Percentiles rank a stretch among this genome's conserved stretches.
Conservation (phyloP, 331 rosid species). For the Pyracantha coccinea region DNA sequence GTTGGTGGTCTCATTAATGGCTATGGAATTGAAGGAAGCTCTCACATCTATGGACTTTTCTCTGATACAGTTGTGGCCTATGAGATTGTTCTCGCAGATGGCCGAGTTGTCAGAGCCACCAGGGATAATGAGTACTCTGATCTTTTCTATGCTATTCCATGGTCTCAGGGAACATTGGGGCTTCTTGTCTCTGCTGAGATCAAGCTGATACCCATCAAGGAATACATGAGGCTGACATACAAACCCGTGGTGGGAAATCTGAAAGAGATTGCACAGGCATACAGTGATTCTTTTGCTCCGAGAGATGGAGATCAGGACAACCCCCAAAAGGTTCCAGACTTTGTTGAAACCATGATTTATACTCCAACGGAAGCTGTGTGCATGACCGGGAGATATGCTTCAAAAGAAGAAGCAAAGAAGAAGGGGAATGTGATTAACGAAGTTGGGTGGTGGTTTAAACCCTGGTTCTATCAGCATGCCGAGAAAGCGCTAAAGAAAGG, state of each 20-base stretch:
- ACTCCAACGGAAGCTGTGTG: slow-evolving; percentile 62
- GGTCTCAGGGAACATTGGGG: slow-evolving; percentile 99
- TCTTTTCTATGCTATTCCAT: slow-evolving; percentile 82
- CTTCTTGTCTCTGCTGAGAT: slow-evolving; percentile 94
- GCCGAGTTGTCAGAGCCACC: slow-evolving; percentile 84
- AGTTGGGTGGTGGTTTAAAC: slow-evolving; percentile 94
- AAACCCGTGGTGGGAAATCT: slow-evolving; percentile 69
- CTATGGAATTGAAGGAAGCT: slow-evolving; percentile 98
- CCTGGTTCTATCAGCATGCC: slow-evolving; percentile 96
- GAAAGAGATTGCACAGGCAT: slow-evolving; percentile 73
- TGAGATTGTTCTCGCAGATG: slow-evolving; percentile 83
- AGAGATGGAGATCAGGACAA: slow-evolving; percentile 88
- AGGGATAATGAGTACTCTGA: slow-evolving; percentile 83
- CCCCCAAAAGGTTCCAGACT: slow-evolving; percentile 82
- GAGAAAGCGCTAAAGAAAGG: slow-evolving; percentile 84
- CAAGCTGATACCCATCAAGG: slow-evolving; percentile 73
- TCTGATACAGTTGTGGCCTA: slow-evolving; percentile 91
- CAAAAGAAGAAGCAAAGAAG: slow-evolving; percentile 84
- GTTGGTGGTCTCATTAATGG: slow-evolving; percentile 99
- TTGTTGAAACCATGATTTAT: slow-evolving; percentile 90
- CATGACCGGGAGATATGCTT: slow-evolving; percentile 87
- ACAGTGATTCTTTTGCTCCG: slow-evolving; percentile 75
- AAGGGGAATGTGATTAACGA: slow-evolving; percentile 75
- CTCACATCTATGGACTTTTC: slow-evolving; percentile 84
- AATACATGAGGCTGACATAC: slow-evolving; percentile 85